Evolutionary conservation across 139 green algal species (phyloP), one percentile per base, ranked within the genome.

Genomic region (Volvox africanus): DNA sequence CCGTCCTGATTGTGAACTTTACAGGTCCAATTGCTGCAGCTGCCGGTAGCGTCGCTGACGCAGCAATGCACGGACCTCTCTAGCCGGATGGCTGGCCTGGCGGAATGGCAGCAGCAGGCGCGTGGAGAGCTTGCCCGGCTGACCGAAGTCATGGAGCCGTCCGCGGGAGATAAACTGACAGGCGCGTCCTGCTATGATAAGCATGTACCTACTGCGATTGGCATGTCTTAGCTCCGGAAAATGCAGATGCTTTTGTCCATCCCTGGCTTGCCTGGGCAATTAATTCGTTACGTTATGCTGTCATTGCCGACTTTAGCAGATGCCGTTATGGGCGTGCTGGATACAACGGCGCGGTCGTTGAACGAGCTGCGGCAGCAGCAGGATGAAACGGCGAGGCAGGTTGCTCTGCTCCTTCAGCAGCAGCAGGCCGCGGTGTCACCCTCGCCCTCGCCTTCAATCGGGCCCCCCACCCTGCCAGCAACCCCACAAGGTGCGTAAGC

Each of bases 21-120:
- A 9, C 82, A 88, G 82, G 69, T 89, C 1, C 85, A 89, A 50
- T 50, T 89, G 71, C 85, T 89, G 50, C 86, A 90, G 86, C 73
- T 90, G 32, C 86, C 86, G 13, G 86, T 90, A 30, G 86, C 86
- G 13, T 36, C 50, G 9, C 55, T 90, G 22, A 68, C 86, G 75
- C 86, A 90, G 75, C 86, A 90, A 50, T 85, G 55, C 22, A 76
- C 65, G 2, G 86, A 90, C 32, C 19, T 90, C 11, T 89, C 69
- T 11, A 44, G 33, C 9, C 28, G 50, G 12, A 21, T 89, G 44
- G 18, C 22, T 0, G 69, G 69, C n/a, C 11, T 89, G 2, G 37
- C 28, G 17, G 69, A 89, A n/a, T 89, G 85, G 85, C 85, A 89
- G 69, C 85, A 89, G 28, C 85, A 82, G n/a, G 69, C 85, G 9